Evolutionary conservation across 495 filamentous ascomycete species (phyloP).

Genomic region (Astrothelium subdiscretum): DNA sequence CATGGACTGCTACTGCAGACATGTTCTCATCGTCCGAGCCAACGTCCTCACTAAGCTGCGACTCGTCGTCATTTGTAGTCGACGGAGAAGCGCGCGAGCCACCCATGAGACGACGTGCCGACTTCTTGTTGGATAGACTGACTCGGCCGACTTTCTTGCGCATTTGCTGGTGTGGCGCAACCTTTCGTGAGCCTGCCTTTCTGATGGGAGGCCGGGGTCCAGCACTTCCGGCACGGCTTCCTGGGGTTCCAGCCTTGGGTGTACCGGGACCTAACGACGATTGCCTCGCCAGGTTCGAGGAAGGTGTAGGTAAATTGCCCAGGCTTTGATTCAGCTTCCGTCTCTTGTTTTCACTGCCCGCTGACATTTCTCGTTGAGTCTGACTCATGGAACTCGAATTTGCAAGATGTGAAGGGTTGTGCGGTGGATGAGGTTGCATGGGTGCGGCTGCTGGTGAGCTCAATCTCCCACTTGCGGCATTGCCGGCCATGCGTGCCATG

Average conservation of each 20-base stretch:
- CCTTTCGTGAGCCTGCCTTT: constrained; percentile 30
- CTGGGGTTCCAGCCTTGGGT: constrained; percentile 62
- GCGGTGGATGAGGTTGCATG: constrained; percentile 10
- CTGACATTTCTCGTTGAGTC: constrained; percentile 61
- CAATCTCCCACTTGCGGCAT: constrained; percentile 10
- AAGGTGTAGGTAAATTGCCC: constrained; percentile 52
- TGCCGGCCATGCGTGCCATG: constrained; percentile 25
- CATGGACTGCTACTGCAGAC: constrained; percentile 1
- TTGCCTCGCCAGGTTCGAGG: constrained; percentile 65
- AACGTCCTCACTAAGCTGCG: constrained; percentile 9
- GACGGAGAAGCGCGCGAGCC: constrained; percentile 10
- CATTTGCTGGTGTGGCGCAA: constrained; percentile 56
- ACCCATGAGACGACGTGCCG: background rate
- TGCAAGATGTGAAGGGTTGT: background rate
- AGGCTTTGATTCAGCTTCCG: constrained; percentile 57
- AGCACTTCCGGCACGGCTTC: constrained; percentile 55
- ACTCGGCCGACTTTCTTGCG: constrained; percentile 36
- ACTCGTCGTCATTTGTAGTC: constrained; percentile 25
- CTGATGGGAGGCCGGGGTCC: constrained; percentile 53
- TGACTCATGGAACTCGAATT: constrained; percentile 47
- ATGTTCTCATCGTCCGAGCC: constrained; percentile 11
- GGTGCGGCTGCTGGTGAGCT: constrained; percentile 9
- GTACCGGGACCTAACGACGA: constrained; percentile 75
- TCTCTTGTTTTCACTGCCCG: constrained; percentile 56
- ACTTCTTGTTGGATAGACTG: constrained; percentile 15